Evolutionary conservation across 2,329 filamentous ascomycete genomes (phyloP).

Genomic region (Amauroascus niger): DNA sequence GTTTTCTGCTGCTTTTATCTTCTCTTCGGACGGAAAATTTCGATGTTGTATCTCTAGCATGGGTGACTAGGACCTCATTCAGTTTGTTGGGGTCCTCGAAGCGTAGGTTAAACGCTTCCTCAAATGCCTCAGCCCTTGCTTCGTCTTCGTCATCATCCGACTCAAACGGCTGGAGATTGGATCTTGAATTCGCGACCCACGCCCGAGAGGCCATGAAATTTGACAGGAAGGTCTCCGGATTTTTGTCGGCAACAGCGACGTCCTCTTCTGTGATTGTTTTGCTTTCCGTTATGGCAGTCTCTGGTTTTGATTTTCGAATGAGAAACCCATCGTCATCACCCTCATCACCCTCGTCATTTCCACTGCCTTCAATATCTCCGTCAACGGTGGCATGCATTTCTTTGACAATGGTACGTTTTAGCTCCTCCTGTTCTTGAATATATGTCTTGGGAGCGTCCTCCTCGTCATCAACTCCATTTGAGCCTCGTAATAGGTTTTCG

Average conservation of each 20-base stretch:
- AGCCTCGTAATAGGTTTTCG: constrained; percentile 70
- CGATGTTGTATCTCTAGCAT: constrained; percentile 75
- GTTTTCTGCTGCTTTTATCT: constrained; percentile 65
- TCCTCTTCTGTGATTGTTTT: constrained; percentile 51
- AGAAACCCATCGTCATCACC: constrained; percentile 57
- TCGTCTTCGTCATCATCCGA: constrained; percentile 79
- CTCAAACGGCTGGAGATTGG: constrained; percentile 71
- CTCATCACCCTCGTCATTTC: constrained; percentile 37
- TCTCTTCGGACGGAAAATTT: constrained; percentile 79
- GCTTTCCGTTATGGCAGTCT: constrained; percentile 21
- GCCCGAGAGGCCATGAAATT: constrained; percentile 90
- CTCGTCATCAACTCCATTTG: constrained; percentile 52
- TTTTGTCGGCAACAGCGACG: constrained; percentile 66
- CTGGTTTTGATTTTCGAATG: constrained; percentile 58
- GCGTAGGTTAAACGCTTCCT: constrained; percentile 87
- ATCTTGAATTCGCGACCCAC: constrained; percentile 63
- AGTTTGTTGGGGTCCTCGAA: constrained; percentile 86
- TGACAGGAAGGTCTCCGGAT: constrained; percentile 86
- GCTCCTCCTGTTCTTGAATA: constrained; percentile 73
- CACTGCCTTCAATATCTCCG: constrained; percentile 20
- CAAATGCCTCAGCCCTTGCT: constrained; percentile 70
- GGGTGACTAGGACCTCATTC: constrained; percentile 79
- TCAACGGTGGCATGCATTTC: constrained; percentile 62
- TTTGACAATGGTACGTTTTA: constrained; percentile 67
- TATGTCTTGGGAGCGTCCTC: constrained; percentile 55